Conservation (phyloP, 192 early-diverging fungal species). For the Gonapodya prolifera region DNA sequence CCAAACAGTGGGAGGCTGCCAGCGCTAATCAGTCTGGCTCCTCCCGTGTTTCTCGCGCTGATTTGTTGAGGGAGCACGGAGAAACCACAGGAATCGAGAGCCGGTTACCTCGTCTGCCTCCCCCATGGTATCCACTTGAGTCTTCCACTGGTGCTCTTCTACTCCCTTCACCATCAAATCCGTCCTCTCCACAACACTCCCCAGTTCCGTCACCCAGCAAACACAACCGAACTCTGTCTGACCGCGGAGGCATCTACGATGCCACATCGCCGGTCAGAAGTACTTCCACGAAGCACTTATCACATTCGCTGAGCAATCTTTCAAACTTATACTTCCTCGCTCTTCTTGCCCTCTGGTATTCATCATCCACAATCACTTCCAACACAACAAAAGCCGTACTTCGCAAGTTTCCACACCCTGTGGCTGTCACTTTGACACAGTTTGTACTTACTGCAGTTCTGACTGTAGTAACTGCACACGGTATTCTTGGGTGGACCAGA, state of each 20-base stretch:
- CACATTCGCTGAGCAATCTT: neutral
- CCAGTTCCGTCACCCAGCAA: neutral
- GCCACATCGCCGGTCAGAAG: neutral
- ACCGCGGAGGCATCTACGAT: neutral
- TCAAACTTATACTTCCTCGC: constrained; percentile 29
- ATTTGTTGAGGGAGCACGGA: neutral
- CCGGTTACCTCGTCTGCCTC: neutral
- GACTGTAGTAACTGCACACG: constrained; percentile 30
- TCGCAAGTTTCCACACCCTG: constrained; percentile 59
- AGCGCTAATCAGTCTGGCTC: neutral
- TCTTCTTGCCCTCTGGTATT: constrained; percentile 67
- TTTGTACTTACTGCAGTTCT: constrained; percentile 64
- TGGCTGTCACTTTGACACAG: constrained; percentile 74
- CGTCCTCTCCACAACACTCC: neutral
- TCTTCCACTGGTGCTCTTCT: neutral
- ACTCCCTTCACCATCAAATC: neutral
- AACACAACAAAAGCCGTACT: constrained; percentile 74
- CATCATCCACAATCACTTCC: constrained; percentile 68
- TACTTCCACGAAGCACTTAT: neutral
- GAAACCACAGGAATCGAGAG: neutral
- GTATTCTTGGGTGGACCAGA: constrained; percentile 24
- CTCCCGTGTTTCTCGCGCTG: neutral
- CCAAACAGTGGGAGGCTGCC: neutral
- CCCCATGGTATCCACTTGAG: neutral
- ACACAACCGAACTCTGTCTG: neutral